Evolutionary conservation across 169 alveolate genomes (phyloP).

Genomic region (Miamiensis avidus): DNA sequence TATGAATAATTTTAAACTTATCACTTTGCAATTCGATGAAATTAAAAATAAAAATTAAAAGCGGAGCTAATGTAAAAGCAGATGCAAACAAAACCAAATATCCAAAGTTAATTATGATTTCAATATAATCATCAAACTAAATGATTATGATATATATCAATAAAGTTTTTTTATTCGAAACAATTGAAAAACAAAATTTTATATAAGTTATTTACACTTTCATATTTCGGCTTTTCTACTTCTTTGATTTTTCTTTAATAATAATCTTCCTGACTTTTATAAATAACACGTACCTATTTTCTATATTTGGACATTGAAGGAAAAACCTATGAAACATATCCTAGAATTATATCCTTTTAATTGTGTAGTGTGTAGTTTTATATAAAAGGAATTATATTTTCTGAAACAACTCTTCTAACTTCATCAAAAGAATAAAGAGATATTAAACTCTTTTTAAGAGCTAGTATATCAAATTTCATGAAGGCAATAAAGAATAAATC

Average conservation of each 20-base stretch:
- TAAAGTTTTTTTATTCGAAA: not conserved
- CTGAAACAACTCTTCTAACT: conserved; percentile 37
- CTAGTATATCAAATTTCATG: conserved; percentile 26
- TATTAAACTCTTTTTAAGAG: conserved; percentile 22
- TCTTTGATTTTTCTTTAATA: conserved; percentile 19
- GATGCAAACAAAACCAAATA: conserved; percentile 36
- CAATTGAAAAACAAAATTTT: too few species aligned
- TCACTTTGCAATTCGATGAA: conserved; percentile 33
- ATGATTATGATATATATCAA: too few species aligned
- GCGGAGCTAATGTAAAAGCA: conserved; percentile 31
- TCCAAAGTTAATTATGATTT: conserved; percentile 42
- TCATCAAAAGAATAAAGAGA: conserved; percentile 38
- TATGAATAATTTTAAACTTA: conserved; percentile 30
- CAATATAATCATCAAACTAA: conserved; percentile 46
- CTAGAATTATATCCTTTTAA: not conserved
- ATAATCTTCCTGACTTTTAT: not conserved
- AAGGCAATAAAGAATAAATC: conserved; percentile 48
- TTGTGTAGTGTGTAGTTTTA: conserved; percentile 12
- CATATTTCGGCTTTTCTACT: conserved; percentile 32
- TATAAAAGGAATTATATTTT: conserved; percentile 32
- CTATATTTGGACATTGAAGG: not conserved
- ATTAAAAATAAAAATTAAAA: conserved; percentile 17
- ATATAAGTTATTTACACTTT: not conserved
- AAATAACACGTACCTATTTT: not conserved
- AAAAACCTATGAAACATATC: not conserved